Evolutionary conservation across 2,329 filamentous ascomycete species (phyloP), one percentile per base, ranked within the genome.

Genomic region (Alternaria sp.): DNA sequence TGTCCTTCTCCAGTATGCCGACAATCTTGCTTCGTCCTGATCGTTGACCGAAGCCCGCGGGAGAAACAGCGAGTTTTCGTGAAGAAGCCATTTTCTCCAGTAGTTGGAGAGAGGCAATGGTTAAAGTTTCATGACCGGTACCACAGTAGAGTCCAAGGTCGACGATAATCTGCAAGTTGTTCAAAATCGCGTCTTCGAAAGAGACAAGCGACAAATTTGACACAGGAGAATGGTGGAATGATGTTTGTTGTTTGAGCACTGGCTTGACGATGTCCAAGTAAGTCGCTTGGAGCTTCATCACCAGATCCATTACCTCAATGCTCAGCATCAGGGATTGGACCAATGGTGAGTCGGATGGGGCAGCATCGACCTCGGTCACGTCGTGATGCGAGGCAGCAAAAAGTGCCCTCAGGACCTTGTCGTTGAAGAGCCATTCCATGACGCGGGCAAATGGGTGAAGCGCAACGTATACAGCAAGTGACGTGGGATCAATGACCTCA

Each of bases 391-490:
- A 86, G 10, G 90, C 86, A 56, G 86, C 84, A 76, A 97, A 94
- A 2, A 99, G 80, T 13, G 89, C 86, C 64, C 86, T 86, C 69
- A 96, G 87, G 23, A 97, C 91, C 64, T 90, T 92, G 71, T 96
- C 92, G 73, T 96, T 97, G 78, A 96, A 97, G 78, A 99, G 86
- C 93, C 95, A 98, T 73, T 99, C 95, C 91, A 98, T 97, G 14
- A 96, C 89, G 58, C 96, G 88, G 3, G 91, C 88, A 72, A 98
- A 99, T 0, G 96, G 94, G 78, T 99, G 96, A 52, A 97, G 85
- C 24, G 88, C 87, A 58, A 95, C 88, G 73, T 99, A 99, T 5
- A 86, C 85, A 49, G 88, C 86, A 4, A 98, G 82, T 55, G 91
- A 90, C 3, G 89, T 90, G 4, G 91, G 85, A 40, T 85, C 85